phyloP scores from a whole-genome alignment of 192 early-diverging fungal species.

The Coemansia pectinata region DNA sequence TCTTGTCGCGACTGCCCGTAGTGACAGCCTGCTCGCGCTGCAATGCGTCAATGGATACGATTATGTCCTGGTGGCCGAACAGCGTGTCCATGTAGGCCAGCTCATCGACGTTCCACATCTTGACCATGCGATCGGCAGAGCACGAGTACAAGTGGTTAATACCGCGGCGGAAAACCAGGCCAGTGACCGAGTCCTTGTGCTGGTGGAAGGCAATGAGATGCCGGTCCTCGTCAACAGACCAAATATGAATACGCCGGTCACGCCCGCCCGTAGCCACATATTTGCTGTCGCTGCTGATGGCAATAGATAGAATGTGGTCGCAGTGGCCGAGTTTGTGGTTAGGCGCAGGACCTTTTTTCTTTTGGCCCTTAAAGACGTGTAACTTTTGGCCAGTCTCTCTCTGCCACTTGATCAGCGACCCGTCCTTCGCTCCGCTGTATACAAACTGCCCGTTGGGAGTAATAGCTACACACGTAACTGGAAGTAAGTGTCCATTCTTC shows the following conservation, averaged over 20 bases:
- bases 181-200: conserved; percentile 88
- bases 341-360: conserved; percentile 59
- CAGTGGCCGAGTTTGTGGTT: conserved; percentile 70
- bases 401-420: conserved; percentile 85
- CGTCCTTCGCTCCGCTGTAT: conserved; percentile 93
- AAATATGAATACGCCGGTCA: conserved; percentile 90
- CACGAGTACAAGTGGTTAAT: conserved; percentile 79
- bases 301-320: conserved; percentile 72
- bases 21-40: conserved; percentile 90
- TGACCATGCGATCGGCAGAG: conserved; percentile 90
- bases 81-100: conserved; percentile 91
- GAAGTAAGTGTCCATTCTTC: conserved; percentile 62
- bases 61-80: conserved; percentile 96
- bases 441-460: conserved; percentile 65
- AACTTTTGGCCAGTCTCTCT: conserved; percentile 68
- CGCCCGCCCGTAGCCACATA: conserved; percentile 83
- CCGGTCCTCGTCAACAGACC: conserved; percentile 78
- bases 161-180: conserved; percentile 82
- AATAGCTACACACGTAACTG: conserved; percentile 82
- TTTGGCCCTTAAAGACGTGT: conserved; percentile 68
- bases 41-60: conserved; percentile 79
- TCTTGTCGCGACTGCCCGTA: conserved; percentile 85
- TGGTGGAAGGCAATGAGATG: conserved; percentile 78
- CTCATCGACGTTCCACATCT: conserved; percentile 95
- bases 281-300: conserved; percentile 66